Evolutionary conservation across 176 grass and related monocot genomes (phyloP), one percentile per base, ranked within the genome.

Genomic region (Oryza longistaminata): DNA sequence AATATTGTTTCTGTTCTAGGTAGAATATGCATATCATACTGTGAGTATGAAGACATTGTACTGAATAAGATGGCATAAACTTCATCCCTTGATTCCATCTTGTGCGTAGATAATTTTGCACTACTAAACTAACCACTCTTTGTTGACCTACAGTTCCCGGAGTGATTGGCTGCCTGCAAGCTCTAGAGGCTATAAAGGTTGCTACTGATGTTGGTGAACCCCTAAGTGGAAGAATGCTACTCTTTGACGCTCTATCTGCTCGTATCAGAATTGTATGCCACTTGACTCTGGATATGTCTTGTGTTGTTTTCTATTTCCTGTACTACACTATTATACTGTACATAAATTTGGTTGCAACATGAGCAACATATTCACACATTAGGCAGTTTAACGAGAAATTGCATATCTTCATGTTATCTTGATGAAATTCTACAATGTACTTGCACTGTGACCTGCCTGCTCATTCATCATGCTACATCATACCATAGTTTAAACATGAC

Each of bases 101-200:
- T 4, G 66, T 35, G 9, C 31, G 60, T 80, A 60, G 31, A 53
- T 72, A 45, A 4, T 66, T 83, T 85, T 11, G 9, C 68, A 83
- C 78, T 83, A 12, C 43, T 81, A 12, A 11, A 64, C 70, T 72
- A 66, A 85, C 26, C 77, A 24, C 34, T 81, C 73, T 87, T 86
- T 68, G 22, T 82, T 93, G 8, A 78, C 39, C 81, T 62, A 22
- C 58, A 99, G 96, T 96, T 82, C 96, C 91, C 5, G 96, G 96
- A 68, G 90, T 94, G 70, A 96, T 99, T 87, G 93, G 96, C 65
- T 99, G 93, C 84, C 74, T 99, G 73, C 96, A 99, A 92, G 96
- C 96, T 87, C 79, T 99, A 67, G 96, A 99, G 90, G 96, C 91
- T 79, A 92, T 99, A 89, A 99, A 94, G 73, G 71, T 99, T 85